Base-by-base conservation (phyloP, 257 asterid genomes). In the Cruciata laevipes region DNA sequence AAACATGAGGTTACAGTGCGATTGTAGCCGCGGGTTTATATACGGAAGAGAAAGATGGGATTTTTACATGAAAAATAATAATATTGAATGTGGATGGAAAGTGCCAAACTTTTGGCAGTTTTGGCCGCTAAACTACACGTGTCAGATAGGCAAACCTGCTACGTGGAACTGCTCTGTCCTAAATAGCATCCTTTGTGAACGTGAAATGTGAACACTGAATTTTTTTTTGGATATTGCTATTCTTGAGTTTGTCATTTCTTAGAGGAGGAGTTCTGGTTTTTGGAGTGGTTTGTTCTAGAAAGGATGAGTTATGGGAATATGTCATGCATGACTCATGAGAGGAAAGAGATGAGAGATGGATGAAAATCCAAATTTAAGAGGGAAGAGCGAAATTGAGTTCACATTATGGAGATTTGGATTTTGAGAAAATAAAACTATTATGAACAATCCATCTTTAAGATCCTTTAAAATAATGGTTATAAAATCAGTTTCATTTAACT, bases 1-100 rank as follows among this genome's bases (percentile, higher is more conserved):
- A 38, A 81, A 52, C 84, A 75, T 84, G 52, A 27, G 61, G 57
- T 11, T 1, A 42, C 51, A 10, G 51, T 42, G 1, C 3, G n/a
- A 17, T 0, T 13, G n/a, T 13, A 16, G n/a, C 53, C 53, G 14
- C 20, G 7, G 20, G 55, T 47, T 14, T 47, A 47, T 47, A 47
- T 47, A 47, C 2, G 55, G 20, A 16, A 47, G 20, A 47, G 16
- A 47, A 47, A 47, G n/a, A 47, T 47, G 9, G 21, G n/a, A 47
- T 47, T 0, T 47, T 47, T 47, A 42, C 51, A 12, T 17, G 51
- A n/a, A 42, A 11, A 42, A 42, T 2, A 42, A 37, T 37, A 37
- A 37, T 9, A 6, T 37, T 37, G 10, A 37, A 6, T 37, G 44
- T 38, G 73, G 55, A 68, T 40, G n/a, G n/a, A 37, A 55, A 58